These are phyloP conservation scores for Skeletonema marinoi DNA, from an alignment of 108 stramenopile species.

Conservation along the genomic window DNA sequence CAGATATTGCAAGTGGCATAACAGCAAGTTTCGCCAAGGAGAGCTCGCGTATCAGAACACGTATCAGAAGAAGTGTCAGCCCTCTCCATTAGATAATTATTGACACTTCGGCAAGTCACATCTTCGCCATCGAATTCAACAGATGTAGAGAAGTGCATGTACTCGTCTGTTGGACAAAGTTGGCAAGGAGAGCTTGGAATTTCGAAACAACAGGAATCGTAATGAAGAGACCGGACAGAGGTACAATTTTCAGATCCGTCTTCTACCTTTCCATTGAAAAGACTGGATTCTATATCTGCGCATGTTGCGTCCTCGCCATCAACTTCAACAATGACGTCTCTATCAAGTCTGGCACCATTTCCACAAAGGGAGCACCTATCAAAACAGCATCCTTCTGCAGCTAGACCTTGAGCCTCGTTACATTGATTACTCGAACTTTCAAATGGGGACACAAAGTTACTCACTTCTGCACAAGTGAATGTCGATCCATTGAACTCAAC, in stretches of 20 bases:
- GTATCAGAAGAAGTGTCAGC: conserved; percentile 26
- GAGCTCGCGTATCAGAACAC: conserved; percentile 37
- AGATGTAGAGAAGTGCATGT: conserved; percentile 33
- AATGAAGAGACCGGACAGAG: conserved; percentile 25
- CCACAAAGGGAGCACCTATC: conserved; percentile 50
- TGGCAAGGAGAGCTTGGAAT: conserved; percentile 41
- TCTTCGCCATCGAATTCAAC: conserved; percentile 40
- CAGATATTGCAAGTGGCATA: conserved; percentile 48
- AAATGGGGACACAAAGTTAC: conserved; percentile 46
- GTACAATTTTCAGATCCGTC: conserved; percentile 39
- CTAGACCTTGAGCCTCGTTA: conserved; percentile 12
- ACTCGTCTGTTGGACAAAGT: conserved; percentile 40
- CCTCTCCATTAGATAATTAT: conserved; percentile 41
- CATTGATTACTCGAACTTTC: conserved; percentile 39
- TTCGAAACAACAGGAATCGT: conserved; percentile 49
- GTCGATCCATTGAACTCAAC: conserved; percentile 33
- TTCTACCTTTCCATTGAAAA: conserved; percentile 33
- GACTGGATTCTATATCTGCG: conserved; percentile 29
- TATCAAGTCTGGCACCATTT: conserved; percentile 39
- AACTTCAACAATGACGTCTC: conserved; percentile 36
- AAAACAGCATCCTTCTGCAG: conserved; percentile 35
- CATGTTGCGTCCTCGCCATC: conserved; percentile 32
- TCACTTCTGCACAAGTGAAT: conserved; percentile 48
- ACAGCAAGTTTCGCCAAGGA: conserved; percentile 39
- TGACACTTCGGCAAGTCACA: conserved; percentile 43